phyloP scores from a whole-genome alignment of 768 basidiomycete species.

The Pholiota molesta region DNA sequence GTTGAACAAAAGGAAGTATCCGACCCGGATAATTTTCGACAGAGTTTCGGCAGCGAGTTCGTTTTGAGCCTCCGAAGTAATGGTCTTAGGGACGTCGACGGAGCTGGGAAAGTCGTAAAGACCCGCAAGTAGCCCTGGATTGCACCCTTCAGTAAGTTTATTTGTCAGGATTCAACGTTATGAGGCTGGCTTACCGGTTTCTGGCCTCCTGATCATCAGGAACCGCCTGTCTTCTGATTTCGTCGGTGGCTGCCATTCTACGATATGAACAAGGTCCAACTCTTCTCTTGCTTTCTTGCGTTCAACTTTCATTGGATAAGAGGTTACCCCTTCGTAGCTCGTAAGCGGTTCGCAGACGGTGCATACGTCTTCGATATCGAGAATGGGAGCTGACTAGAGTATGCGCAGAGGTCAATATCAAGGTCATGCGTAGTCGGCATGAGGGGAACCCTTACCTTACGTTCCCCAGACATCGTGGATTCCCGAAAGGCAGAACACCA shows the following conservation, averaged over 20 bases:
- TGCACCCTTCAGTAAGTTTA: conserved; percentile 9
- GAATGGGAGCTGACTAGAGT: conserved; percentile 18
- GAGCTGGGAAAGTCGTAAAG: conserved; percentile 85
- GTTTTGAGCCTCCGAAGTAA: conserved; percentile 42
- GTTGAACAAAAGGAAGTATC: conserved; percentile 1
- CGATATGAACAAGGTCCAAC: conserved; percentile 80
- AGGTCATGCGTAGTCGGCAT: background rate
- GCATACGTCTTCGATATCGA: conserved; percentile 83
- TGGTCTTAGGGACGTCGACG: conserved; percentile 51
- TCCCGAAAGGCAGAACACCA: conserved; percentile 69
- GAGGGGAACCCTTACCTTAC: conserved; percentile 11
- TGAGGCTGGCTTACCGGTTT: conserved; percentile 60
- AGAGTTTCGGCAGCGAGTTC: conserved; percentile 42
- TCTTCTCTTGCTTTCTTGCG: conserved; percentile 87
- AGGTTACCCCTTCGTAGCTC: conserved; percentile 48
- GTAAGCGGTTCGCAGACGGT: conserved; percentile 63
- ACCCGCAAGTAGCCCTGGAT: conserved; percentile 84
- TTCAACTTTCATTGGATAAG: conserved; percentile 86
- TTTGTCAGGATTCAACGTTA: conserved; percentile 2
- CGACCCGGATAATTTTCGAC: conserved; percentile 34
- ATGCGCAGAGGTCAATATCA: conserved; percentile 10
- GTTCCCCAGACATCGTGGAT: conserved; percentile 9
- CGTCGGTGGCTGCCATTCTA: conserved; percentile 66
- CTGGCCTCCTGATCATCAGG: conserved; percentile 79
- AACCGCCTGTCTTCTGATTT: conserved; percentile 55